Percentiles rank a stretch among this genome's conserved stretches.
phyloP scores from a whole-genome alignment of 768 basidiomycete genomes.

The Amanita inopinata region DNA sequence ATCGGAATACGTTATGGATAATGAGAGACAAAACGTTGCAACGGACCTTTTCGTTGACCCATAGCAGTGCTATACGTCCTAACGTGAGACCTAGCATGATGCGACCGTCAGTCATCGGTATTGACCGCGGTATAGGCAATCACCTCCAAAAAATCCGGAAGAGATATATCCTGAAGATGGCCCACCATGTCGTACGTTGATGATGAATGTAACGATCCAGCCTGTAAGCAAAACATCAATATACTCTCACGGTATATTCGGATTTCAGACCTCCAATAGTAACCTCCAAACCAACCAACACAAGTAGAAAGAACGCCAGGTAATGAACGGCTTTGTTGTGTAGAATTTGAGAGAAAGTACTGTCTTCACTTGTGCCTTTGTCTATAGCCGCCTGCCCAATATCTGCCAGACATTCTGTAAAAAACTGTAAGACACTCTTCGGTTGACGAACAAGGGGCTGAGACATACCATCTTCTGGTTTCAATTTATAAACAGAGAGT shows the following conservation, averaged over 20 bases:
- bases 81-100: constrained; percentile 37
- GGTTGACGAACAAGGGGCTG: background rate
- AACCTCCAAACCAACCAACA: constrained; percentile 66
- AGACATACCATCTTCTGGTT: constrained; percentile 53
- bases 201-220: constrained; percentile 61
- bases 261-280: constrained; percentile 34
- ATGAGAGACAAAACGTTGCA: background rate
- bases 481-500: constrained; percentile 52
- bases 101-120: background rate
- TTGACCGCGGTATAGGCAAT: constrained; percentile 1
- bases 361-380: constrained; percentile 25
- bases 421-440: background rate
- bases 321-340: constrained; percentile 44
- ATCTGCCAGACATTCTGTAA: constrained; percentile 40
- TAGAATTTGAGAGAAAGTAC: constrained; percentile 42
- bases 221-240: constrained; percentile 23
- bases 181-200: constrained; percentile 25
- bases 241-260: background rate
- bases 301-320: constrained; percentile 51
- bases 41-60: constrained; percentile 42
- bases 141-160: constrained; percentile 49
- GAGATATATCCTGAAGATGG: constrained; percentile 43
- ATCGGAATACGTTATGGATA: background rate
- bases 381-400: constrained; percentile 41
- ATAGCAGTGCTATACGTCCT: constrained; percentile 46